phyloP scores from a whole-genome alignment of 2,329 filamentous ascomycete species.

The Epichloe brachyelytri region DNA sequence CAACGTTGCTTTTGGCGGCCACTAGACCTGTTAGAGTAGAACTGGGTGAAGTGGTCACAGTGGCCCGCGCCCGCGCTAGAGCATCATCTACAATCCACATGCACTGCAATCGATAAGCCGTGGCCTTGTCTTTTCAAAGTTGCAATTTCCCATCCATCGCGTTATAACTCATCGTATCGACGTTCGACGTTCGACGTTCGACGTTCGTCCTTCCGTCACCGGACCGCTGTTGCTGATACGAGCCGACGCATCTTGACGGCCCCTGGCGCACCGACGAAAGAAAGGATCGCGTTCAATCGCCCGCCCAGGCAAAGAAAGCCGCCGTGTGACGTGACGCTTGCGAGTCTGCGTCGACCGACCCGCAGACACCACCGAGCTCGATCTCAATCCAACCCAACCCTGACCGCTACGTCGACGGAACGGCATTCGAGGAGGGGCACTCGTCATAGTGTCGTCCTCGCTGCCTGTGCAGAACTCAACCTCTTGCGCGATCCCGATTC shows the following conservation, averaged over 20 bases:
- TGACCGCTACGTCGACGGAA: slow-evolving; percentile 4
- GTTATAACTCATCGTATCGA: no score
- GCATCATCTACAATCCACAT: background rate
- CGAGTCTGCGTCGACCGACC: background rate
- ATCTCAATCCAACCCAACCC: background rate
- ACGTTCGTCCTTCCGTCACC: no score
- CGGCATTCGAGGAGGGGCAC: slow-evolving; percentile 2
- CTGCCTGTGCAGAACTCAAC: background rate
- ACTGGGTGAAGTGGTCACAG: no score
- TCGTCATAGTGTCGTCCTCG: slow-evolving; percentile 2
- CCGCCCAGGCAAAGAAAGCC: background rate
- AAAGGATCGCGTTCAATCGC: background rate
- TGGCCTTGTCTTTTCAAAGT: background rate
- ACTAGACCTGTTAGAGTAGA: no score
- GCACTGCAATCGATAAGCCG: slow-evolving; percentile 3
- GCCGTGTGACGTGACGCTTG: background rate
- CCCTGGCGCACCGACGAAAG: background rate
- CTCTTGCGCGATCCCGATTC: background rate
- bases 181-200: no score
- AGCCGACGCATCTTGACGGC: background rate
- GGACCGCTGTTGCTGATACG: no score
- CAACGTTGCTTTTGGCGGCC: no score
- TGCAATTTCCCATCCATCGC: background rate
- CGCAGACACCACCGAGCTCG: background rate
- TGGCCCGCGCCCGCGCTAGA: background rate